Base-by-base conservation (phyloP, 1,139 yeast species). In the Debaryomyces udenii region DNA sequence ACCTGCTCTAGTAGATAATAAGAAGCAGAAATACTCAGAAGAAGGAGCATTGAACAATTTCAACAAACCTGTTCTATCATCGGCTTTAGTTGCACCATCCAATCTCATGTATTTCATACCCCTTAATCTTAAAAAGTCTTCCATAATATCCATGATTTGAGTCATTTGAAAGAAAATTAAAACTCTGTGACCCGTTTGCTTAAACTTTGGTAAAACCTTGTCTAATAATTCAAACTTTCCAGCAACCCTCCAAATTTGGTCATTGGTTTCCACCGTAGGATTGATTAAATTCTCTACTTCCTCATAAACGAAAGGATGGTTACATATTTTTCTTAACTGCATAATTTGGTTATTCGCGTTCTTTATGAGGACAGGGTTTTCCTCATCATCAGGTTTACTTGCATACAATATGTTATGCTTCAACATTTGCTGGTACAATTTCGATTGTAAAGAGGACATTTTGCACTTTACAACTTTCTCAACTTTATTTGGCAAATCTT, bases 251-350 rank as follows among this genome's bases (percentile, higher is more conserved):
- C 93, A 86, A 45, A 86, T 83, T 45, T 76, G 68, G 51, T 83
- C 86, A 54, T 84, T 83, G 1, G 89, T 84, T 50, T 77, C 80
- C 42, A 74, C 74, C 0, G 77, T 66, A 14, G 98, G 96, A 58
- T 91, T 89, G 39, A 93, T 80, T 48, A 88, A 74, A 47, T 83
- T 80, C 66, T 93, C 99, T 35, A 93, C 96, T 52, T 90, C 98
- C 59, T 88, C 96, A 64, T 89, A 93, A 11, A 93, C 98, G 69
- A 86, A 93, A 1, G 99, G 99, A 70, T 93, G 99, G 61, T 93
- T 93, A 70, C 98, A 93, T 52, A 93, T 90, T 64, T 93, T 93
- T 56, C 96, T 80, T 64, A 93, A 74, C 66, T 93, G 99, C 99
- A 93, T 93, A 42, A 93, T 81, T 59, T 90, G 90, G 57, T 90